Conservation (phyloP, 1,284 basidiomycete species). For the Inonotus hispidus region DNA sequence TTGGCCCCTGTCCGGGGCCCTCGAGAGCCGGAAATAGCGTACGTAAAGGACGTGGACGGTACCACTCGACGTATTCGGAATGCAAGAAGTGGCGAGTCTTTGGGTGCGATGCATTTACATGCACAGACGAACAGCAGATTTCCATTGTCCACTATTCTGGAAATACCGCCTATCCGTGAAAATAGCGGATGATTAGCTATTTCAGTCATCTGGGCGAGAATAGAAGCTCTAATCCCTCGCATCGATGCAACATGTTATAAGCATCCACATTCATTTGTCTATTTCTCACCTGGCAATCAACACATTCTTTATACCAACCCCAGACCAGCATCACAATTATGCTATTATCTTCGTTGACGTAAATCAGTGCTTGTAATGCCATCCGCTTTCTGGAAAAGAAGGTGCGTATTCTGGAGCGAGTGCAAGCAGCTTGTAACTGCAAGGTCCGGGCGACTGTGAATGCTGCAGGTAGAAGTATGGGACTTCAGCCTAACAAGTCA, state of each 20-base stretch:
- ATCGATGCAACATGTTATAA: neutral
- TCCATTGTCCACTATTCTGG: neutral
- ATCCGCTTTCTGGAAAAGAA: neutral
- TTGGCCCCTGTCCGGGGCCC: neutral
- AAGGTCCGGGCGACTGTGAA: too few species aligned
- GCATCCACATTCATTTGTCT: neutral
- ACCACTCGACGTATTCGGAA: neutral
- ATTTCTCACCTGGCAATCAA: neutral
- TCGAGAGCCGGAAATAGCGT: neutral
- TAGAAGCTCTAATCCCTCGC: neutral
- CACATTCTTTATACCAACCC: neutral
- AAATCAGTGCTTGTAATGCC: neutral
- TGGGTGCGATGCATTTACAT: neutral
- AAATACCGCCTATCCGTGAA: neutral
- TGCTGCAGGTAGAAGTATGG: neutral
- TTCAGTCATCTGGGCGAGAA: neutral
- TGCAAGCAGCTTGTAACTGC: too few species aligned
- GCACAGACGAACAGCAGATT: neutral
- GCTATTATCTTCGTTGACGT: neutral
- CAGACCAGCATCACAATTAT: neutral
- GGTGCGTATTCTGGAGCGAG: too few species aligned
- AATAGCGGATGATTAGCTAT: neutral
- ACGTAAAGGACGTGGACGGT: neutral
- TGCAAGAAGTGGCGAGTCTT: neutral
- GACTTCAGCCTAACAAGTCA: constrained; percentile 38